Base-by-base conservation (phyloP, 164 flowering plant genomes). In the Protea cynaroides region DNA sequence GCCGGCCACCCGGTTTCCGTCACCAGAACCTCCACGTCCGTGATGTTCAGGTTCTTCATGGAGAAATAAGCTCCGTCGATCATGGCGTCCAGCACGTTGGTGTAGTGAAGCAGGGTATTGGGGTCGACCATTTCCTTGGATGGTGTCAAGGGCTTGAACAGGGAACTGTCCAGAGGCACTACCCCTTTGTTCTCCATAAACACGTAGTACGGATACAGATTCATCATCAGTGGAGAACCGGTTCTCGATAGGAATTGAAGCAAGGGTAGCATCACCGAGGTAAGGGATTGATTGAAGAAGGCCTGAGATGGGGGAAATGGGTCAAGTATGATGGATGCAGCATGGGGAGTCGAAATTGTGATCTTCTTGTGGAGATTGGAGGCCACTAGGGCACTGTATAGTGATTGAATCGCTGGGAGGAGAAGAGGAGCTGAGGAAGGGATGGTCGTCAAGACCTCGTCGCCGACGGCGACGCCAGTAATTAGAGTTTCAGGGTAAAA, bases 301-400 rank as follows among this genome's bases (percentile, higher is more conserved):
- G 99, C 90, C 61, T 94, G 99, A 6, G 97, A 91, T 22, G 99
- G 99, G 17, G 99, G 99, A 44, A 91, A 94, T 1, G 99, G 81
- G 74, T 91, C 96, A 19, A 91, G 81, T 55, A 94, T 68, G 7
- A 91, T 69, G 1, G 96, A 84, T 11, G 94, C 90, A 0, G 99
- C 73, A 70, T 83, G 88, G 11, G 99, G 99, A 15, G 97, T 89
- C 17, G 99, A 94, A 66, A 94, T 67, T 70, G 79, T 88, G 77
- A 94, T 79, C 60, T 72, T 74, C 61, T 69, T 63, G 59, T 88
- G 89, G 58, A 94, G 80, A 73, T 83, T 83, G 25, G 96, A 78
- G 37, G 94, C 84, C 4, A 87, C 90, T 3, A 94, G 72, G 60
- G 89, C 94, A 61, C 69, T 69, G 77, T 94, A 78, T 8, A 94